Evolutionary conservation across 73 alveolate genomes (phyloP).

Genomic region (Paramecium tetraurelia): DNA sequence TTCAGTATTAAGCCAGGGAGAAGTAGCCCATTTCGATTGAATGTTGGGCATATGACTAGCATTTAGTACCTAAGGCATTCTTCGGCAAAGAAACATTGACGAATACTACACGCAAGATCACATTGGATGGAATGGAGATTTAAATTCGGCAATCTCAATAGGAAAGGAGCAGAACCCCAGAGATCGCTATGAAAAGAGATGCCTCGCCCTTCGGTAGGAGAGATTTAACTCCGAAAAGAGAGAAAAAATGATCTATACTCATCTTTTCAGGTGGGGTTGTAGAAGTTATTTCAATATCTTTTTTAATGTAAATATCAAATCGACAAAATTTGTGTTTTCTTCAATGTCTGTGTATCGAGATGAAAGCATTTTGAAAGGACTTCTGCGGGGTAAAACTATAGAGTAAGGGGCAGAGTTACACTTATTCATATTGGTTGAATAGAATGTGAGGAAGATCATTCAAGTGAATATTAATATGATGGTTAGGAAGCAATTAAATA

Average conservation of each 20-base stretch:
- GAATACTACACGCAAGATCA: not conserved
- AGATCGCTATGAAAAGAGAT: conserved; percentile 7
- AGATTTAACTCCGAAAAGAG: conserved; percentile 28
- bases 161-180: conserved; percentile 32
- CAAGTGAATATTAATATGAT: not conserved
- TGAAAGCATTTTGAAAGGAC: conserved; percentile 20
- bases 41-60: conserved; percentile 41
- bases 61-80: not conserved
- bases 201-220: conserved; percentile 1
- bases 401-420: not conserved
- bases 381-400: not conserved
- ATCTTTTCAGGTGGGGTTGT: conserved; percentile 1
- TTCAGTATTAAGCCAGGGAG: not conserved
- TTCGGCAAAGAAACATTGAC: not conserved
- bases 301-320: conserved; percentile 46
- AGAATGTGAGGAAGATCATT: conserved; percentile 1
- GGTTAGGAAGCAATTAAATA: conserved; percentile 6
- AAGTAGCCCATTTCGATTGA: not conserved
- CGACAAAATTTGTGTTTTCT: conserved; percentile 15
- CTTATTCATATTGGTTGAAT: not conserved
- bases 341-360: conserved; percentile 24
- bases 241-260: not conserved
- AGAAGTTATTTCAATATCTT: conserved; percentile 32
- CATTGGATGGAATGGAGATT: not conserved
- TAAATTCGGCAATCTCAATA: not conserved